Conservation (phyloP, 2,329 filamentous ascomycete species). For the Aspergillus melleus region DNA sequence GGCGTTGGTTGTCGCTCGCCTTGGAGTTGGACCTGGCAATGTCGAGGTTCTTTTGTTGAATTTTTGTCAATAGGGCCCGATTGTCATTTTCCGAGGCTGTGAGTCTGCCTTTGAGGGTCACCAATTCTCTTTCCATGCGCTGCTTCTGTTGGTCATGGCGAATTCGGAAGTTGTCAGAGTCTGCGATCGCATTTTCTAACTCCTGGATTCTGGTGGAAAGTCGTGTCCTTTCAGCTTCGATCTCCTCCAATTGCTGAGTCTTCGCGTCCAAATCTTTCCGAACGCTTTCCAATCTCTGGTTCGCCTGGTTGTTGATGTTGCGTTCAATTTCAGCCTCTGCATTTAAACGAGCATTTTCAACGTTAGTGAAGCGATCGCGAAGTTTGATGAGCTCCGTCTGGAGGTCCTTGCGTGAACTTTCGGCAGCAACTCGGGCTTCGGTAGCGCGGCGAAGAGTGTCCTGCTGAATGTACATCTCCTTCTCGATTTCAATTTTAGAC, state of each 20-base stretch:
- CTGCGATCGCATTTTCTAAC: conserved; percentile 81
- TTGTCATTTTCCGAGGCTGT: conserved; percentile 96
- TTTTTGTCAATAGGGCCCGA: conserved; percentile 88
- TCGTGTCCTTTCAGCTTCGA: conserved; percentile 75
- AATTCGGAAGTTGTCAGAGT: conserved; percentile 84
- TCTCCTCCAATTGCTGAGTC: conserved; percentile 71
- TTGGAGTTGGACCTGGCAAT: conserved; percentile 87
- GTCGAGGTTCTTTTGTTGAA: conserved; percentile 95
- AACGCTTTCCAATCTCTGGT: conserved; percentile 76
- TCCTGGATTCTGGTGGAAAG: conserved; percentile 79
- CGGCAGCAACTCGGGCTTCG: conserved; percentile 75
- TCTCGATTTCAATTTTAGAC: conserved; percentile 95
- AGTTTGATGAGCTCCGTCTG: conserved; percentile 81
- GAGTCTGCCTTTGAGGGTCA: conserved; percentile 85
- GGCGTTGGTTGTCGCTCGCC: conserved; percentile 78
- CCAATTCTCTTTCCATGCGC: conserved; percentile 83
- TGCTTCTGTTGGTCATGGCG: conserved; percentile 94
- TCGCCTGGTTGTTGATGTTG: conserved; percentile 72
- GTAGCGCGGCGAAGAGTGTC: conserved; percentile 84
- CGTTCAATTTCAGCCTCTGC: conserved; percentile 80
- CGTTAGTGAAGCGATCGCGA: conserved; percentile 77
- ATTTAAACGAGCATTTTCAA: conserved; percentile 81
- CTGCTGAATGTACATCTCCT: conserved; percentile 94
- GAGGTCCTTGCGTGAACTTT: conserved; percentile 85
- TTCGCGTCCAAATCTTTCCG: conserved; percentile 79